Base-by-base conservation (phyloP, 805 yeast genomes). In the Yamadazyma endophytica region DNA sequence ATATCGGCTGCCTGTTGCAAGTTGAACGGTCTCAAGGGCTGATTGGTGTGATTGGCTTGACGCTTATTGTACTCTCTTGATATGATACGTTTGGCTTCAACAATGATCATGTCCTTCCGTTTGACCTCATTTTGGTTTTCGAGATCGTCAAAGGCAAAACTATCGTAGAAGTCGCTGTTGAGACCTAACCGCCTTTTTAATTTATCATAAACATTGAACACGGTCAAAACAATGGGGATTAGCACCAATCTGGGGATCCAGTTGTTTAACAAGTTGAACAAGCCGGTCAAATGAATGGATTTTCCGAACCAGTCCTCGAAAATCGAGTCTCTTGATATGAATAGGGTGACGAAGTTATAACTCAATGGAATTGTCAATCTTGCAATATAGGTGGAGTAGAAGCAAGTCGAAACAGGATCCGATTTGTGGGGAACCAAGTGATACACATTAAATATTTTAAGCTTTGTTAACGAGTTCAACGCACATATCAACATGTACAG, bases 341-440 rank as follows among this genome's bases (percentile, higher is more conserved):
- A 69, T 32, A 86, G 61, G 30, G 83, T 82, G 35, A 85, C 54
- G 50, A 82, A 86, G 56, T 86, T 86, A 58, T 82, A 86, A 16
- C 85, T 77, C 40, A 86, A 63, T 8, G 95, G 95, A 9, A 86
- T 79, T 0, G 95, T 83, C 50, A 86, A 62, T 40, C 95, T 76
- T 31, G 89, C 82, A 13, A 85, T 78, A 46, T 86, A 85, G 46
- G 83, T 81, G 13, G 88, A 77, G 52, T 83, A 86, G 50, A 85
- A 86, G 20, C 85, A 68, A 14, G 82, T 71, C 11, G 86, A 77
- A 0, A 84, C 82, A 0, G 85, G 81, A 49, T 82, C 90, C 0
- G 90, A 79, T 32, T 77, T 71, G 40, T 70, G 70, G 13, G 80
- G 77, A 9, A 82, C 87, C 36, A 86, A 66, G 39, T 82, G 88